Conservation (phyloP, 2,329 filamentous ascomycete genomes). For the Chrysoporthe deuterocubensis region DNA sequence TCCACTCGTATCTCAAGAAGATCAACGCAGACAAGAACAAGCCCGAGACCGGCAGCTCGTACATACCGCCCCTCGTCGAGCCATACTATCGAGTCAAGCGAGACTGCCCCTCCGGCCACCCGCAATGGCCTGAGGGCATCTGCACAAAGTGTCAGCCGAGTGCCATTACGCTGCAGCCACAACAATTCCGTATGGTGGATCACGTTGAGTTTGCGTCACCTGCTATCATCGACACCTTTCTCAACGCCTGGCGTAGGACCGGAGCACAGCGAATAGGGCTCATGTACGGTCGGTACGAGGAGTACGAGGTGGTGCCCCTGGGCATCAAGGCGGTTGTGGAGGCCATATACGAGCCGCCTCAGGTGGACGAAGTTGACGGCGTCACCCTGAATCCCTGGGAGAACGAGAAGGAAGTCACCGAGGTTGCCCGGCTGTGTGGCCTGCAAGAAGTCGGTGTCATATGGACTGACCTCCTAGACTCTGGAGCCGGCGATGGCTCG, state of each 20-base stretch:
- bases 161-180: slow-evolving; percentile 91
- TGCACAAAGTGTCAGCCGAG: slow-evolving; percentile 98
- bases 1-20: slow-evolving; percentile 92
- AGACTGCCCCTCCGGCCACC: slow-evolving; percentile 91
- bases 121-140: slow-evolving; percentile 92
- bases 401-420: slow-evolving; percentile 80
- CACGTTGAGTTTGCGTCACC: slow-evolving; percentile 95
- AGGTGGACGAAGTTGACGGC: slow-evolving; percentile 86
- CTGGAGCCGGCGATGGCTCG: slow-evolving; percentile 78
- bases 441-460: slow-evolving; percentile 90
- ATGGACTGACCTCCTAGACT: slow-evolving; percentile 88
- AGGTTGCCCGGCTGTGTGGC: slow-evolving; percentile 80
- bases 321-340: slow-evolving; percentile 96
- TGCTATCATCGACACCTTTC: slow-evolving; percentile 82
- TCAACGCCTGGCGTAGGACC: slow-evolving; percentile 89
- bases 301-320: slow-evolving; percentile 90
- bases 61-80: slow-evolving; percentile 92
- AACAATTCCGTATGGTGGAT: slow-evolving; percentile 95
- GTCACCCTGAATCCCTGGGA: slow-evolving; percentile 85
- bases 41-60: slow-evolving; percentile 89
- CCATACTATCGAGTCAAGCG: slow-evolving; percentile 88
- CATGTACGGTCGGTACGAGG: slow-evolving; percentile 86
- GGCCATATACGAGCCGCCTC: slow-evolving; percentile 95
- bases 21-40: slow-evolving; percentile 97
- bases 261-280: slow-evolving; percentile 86